phyloP scores from a whole-genome alignment of 2,329 filamentous ascomycete genomes.

The Boeremia exigua region DNA sequence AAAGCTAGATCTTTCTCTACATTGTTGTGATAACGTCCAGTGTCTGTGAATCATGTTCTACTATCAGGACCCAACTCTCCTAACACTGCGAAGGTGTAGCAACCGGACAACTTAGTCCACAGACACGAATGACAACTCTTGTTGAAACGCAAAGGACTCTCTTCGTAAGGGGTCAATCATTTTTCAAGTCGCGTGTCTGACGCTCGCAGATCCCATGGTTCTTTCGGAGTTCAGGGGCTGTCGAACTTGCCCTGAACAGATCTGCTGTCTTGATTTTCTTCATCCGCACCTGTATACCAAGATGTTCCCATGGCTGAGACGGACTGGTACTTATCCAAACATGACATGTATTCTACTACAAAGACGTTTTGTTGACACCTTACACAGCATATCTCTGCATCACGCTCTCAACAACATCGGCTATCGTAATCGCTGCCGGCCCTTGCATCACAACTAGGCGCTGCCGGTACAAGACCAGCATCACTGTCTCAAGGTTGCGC shows the following conservation, averaged over 20 bases:
- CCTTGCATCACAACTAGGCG: slow-evolving; percentile 31
- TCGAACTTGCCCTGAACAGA: slow-evolving; percentile 25
- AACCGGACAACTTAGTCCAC: slow-evolving; percentile 23
- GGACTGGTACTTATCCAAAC: slow-evolving; percentile 22
- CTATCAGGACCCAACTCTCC: background rate
- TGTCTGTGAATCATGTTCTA: slow-evolving; percentile 19
- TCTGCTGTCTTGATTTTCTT: slow-evolving; percentile 36
- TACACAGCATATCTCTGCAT: slow-evolving; percentile 26
- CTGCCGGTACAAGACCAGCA: slow-evolving; percentile 19
- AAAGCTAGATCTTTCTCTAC: slow-evolving; percentile 24
- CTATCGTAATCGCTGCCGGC: slow-evolving; percentile 25
- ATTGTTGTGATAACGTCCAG: slow-evolving; percentile 22
- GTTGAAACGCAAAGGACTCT: slow-evolving; percentile 22
- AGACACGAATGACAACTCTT: slow-evolving; percentile 6
- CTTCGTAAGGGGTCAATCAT: slow-evolving; percentile 16
- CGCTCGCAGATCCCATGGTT: slow-evolving; percentile 30
- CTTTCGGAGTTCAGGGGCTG: slow-evolving; percentile 26
- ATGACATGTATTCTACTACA: background rate
- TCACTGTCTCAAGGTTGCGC: slow-evolving; percentile 28
- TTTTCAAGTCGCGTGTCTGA: slow-evolving; percentile 7
- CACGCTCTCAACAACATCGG: slow-evolving; percentile 14
- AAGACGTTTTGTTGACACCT: slow-evolving; percentile 18
- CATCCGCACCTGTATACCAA: slow-evolving; percentile 32
- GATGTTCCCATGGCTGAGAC: slow-evolving; percentile 25
- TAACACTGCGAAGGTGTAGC: slow-evolving; percentile 20